A percentile compares a stretch with the other conserved stretches of the same genome.
Evolutionary conservation across 805 yeast genomes (phyloP).

Genomic region (Kazachstania martiniae): DNA sequence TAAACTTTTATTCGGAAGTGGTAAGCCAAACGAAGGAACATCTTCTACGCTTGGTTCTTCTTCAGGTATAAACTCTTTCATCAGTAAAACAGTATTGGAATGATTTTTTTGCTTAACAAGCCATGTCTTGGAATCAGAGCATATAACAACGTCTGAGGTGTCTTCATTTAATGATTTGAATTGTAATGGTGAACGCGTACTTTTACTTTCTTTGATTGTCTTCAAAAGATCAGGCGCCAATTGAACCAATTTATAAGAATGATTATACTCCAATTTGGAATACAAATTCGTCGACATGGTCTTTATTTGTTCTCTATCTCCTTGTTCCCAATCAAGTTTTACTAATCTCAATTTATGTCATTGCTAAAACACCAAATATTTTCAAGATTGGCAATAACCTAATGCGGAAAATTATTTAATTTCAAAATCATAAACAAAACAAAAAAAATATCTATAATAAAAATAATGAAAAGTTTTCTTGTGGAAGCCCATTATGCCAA

Average conservation of each 20-base stretch:
- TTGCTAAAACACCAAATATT: too few relatives aligned
- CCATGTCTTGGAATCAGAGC: conserved; percentile 51
- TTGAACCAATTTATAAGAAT: conserved; percentile 40
- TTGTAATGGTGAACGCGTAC: conserved; percentile 8
- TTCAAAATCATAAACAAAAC: too few relatives aligned
- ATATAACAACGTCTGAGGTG: conserved; percentile 43
- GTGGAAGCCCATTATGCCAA: too few relatives aligned
- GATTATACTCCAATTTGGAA: conserved; percentile 14
- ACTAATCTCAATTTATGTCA: too few relatives aligned
- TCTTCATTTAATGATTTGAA: conserved; percentile 24
- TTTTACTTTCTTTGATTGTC: conserved; percentile 19
- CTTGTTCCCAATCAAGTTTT: too few relatives aligned
- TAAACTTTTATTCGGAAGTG: conserved; percentile 26
- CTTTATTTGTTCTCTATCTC: too few relatives aligned
- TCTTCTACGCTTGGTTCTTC: conserved; percentile 6
- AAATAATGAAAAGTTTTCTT: too few relatives aligned
- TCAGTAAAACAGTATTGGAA: conserved; percentile 67
- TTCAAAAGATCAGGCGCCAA: conserved; percentile 39
- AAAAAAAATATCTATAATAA: too few relatives aligned
- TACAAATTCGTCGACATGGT: conserved; percentile 12
- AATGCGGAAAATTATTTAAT: too few relatives aligned
- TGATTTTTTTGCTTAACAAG: conserved; percentile 70
- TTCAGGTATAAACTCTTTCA: conserved; percentile 25
- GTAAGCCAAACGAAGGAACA: conserved; percentile 23
- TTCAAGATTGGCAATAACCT: too few relatives aligned